Evolutionary conservation across 805 yeast genomes (phyloP), one percentile per base, ranked within the genome.

Genomic region (Metschnikowia henanensis): DNA sequence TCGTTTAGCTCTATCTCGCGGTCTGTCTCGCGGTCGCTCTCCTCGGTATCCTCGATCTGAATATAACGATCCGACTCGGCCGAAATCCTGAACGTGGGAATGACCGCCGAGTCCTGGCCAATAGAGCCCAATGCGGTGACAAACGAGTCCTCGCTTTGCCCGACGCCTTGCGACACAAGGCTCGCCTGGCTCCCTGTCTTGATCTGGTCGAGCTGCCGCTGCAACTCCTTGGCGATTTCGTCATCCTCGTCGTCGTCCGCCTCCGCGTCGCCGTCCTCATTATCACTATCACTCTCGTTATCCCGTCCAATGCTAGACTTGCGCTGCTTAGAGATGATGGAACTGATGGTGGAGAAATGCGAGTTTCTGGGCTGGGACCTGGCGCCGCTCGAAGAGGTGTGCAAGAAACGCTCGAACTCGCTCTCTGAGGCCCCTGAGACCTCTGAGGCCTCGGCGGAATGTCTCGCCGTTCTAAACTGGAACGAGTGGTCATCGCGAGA

Each of bases 311-410:
- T 26, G 5, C 17, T 36, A 10, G 45, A 36, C n/a, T 41, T 28
- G 34, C 41, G 45, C 16, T 59, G 70, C 46, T 66, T 70, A 6
- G 73, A 68, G 23, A 71, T 60, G 37, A 71, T 66, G 0, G 75
- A 70, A 43, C 74, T 68, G 10, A 70, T 68, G 59, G 68, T 71
- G 9, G 75, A 70, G 20, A 68, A 45, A 34, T 64, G 72, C 41
- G 72, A 65, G 34, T 59, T 47, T 43, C 72, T 57, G 10, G 25
- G 34, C 12, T 38, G 35, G 16, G 29, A 23, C 15, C 25, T 40
- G 17, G 37, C 22, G 8, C 43, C 37, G 2, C 31, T 21, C 6
- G 41, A 41, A 20, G 45, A 39, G 2, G 47, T 47, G 36, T 17
- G 43, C 39, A 65, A 57, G 38, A 62, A 65, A 6, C 51, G 42